These are phyloP conservation scores for Paracoccidioides brasiliensis DNA, from an alignment of 2,329 filamentous ascomycete genomes.

Conservation along the genomic window DNA sequence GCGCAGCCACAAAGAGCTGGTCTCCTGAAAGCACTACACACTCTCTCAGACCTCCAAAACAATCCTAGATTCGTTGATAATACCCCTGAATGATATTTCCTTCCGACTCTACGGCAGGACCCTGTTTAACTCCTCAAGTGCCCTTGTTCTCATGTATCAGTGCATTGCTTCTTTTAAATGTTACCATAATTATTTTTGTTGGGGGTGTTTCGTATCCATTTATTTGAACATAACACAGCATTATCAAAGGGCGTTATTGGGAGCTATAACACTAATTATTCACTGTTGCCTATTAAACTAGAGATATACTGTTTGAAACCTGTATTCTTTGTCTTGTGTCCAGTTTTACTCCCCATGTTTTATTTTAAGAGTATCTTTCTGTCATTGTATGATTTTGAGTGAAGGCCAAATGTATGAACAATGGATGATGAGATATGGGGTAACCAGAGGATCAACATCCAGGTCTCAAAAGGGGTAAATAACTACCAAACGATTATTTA, in stretches of 20 bases:
- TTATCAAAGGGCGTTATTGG: neutral
- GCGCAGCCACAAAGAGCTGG: neutral
- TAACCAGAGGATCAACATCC: too few relatives aligned
- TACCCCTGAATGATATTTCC: neutral
- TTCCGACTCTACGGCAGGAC: neutral
- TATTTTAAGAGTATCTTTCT: too few relatives aligned
- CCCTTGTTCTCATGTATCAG: neutral
- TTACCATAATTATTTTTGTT: neutral
- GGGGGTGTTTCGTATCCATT: neutral
- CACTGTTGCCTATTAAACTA: neutral
- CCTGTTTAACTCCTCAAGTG: too few relatives aligned
- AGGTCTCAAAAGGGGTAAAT: too few relatives aligned
- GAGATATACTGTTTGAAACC: neutral
- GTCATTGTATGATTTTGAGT: too few relatives aligned
- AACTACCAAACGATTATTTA: too few relatives aligned
- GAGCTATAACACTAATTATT: neutral
- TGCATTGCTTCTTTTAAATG: neutral
- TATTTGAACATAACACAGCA: neutral
- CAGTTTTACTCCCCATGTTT: too few relatives aligned
- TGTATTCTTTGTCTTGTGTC: neutral
- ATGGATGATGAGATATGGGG: too few relatives aligned
- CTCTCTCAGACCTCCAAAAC: neutral
- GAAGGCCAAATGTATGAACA: too few relatives aligned
- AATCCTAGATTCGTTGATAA: neutral
- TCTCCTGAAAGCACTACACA: neutral